Base-by-base conservation (phyloP, 2,329 filamentous ascomycete species). In the Cadophora sp. region DNA sequence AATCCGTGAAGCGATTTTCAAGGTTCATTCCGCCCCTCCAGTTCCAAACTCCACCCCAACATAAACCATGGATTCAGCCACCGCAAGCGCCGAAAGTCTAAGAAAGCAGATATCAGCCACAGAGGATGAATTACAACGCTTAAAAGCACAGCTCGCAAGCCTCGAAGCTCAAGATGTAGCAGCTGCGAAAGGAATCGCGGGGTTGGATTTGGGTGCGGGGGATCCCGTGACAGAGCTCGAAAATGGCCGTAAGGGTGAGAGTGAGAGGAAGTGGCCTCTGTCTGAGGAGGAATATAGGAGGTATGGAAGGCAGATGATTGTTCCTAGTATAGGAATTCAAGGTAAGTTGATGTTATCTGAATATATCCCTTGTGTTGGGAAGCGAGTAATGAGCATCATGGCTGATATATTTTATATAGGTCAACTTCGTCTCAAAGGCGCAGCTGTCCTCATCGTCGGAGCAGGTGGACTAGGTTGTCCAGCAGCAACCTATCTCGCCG, bases 401-500 rank as follows among this genome's bases (percentile, higher is more conserved):
- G 14, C 29, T 46, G 43, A 62, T 50, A 11, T 40, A 63, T 69
- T 43, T 46, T 8, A 5, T 27, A n/a, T 66, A 93, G 93, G 92
- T 0, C 95, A 98, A 80, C 82, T 95, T 7, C 85, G 87, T 37
- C 83, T 98, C 19, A 91, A 89, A 75, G 82, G 84, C 0, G 84
- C 92, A 0, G 88, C 84, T 24, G 89, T 97, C 5, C 85, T 98
- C 8, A 84, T 99, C 58, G 86, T 99, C 27, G 96, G 96, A 12
- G 90, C 92, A 1, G 96, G 96, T 6, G 96, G 96, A 0, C 82
- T 99, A 14, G 96, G 96, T 12, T 98, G 93, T 77, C 96, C 96
- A 12, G 94, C 96, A 14, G 92, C 94, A 0, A 87, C 92, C n/a
- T 99, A 99, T 77, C 87, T 99, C 1, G 93, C 94, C 11, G 95